These are phyloP conservation scores for Synchytrium microbalum DNA, from an alignment of 371 early-diverging fungal species.

Conservation along the genomic window DNA sequence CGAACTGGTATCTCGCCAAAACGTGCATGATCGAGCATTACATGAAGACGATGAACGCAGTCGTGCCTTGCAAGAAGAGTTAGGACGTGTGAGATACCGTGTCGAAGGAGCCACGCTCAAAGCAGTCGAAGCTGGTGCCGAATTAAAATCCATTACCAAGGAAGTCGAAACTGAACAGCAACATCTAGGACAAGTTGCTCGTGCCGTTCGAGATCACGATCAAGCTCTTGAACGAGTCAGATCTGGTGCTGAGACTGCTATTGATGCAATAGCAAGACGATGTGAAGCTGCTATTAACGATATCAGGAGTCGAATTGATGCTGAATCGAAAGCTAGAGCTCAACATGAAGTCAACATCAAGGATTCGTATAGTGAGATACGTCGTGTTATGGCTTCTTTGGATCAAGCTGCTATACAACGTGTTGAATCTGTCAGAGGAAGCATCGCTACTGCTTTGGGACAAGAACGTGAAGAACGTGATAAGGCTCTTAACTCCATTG, in stretches of 20 bases:
- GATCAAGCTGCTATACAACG: slow-evolving; percentile 23
- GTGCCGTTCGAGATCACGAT: slow-evolving; percentile 31
- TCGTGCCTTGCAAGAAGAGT: slow-evolving; percentile 20
- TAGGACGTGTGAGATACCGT: slow-evolving; percentile 24
- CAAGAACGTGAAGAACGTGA: slow-evolving; percentile 26
- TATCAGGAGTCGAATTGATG: slow-evolving; percentile 23
- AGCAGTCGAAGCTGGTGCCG: slow-evolving; percentile 23
- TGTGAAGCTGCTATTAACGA: slow-evolving; percentile 23
- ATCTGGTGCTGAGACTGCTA: slow-evolving; percentile 12
- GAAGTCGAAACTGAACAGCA: slow-evolving; percentile 25
- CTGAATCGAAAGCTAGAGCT: slow-evolving; percentile 22
- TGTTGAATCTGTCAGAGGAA: slow-evolving; percentile 18
- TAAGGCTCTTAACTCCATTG: slow-evolving; percentile 1
- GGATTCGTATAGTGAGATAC: slow-evolving; percentile 22
- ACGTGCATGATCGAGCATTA: slow-evolving; percentile 10
- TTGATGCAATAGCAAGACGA: slow-evolving; percentile 16
- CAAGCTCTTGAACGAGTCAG: slow-evolving; percentile 20
- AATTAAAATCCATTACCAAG: slow-evolving; percentile 19
- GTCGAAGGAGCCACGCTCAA: slow-evolving; percentile 21
- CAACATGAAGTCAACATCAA: slow-evolving; percentile 24
- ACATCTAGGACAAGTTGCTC: slow-evolving; percentile 24
- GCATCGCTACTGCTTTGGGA: slow-evolving; percentile 13
- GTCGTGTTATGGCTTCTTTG: slow-evolving; percentile 15
- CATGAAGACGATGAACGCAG: slow-evolving; percentile 21
- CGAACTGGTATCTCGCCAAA: slow-evolving; percentile 22